phyloP scores from a whole-genome alignment of 345 rosid genomes.

The Sonneratia caseolaris region DNA sequence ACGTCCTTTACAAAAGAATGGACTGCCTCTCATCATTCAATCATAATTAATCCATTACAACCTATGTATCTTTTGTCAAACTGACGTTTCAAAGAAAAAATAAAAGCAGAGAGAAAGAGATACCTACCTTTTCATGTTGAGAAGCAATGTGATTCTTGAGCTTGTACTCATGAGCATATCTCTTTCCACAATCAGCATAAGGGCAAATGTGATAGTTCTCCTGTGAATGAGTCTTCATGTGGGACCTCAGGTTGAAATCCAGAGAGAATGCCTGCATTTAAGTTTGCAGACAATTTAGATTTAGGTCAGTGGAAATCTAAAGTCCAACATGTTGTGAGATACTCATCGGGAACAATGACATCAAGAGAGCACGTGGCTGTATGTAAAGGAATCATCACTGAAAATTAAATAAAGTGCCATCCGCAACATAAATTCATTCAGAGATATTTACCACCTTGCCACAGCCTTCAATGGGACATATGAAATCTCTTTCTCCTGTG shows the following conservation, averaged over 20 bases:
- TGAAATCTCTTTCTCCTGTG: conserved; percentile 75
- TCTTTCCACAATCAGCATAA: conserved; percentile 80
- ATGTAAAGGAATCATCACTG: background rate
- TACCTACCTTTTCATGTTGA: conserved; percentile 74
- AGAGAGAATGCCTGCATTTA: conserved; percentile 79
- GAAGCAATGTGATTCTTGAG: conserved; percentile 74
- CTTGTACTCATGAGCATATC: conserved; percentile 99
- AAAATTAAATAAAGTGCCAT: conserved; percentile 3
- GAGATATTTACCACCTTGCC: conserved; percentile 70
- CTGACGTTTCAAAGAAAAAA: background rate
- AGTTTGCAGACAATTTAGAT: background rate
- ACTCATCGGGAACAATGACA: too few species aligned
- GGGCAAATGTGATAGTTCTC: conserved; percentile 97
- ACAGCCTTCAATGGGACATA: conserved; percentile 95
- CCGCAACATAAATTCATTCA: conserved; percentile 1
- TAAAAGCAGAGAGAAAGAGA: background rate
- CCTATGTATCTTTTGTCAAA: background rate
- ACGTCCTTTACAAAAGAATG: background rate
- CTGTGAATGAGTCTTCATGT: conserved; percentile 98
- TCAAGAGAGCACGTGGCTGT: background rate
- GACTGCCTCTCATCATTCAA: background rate
- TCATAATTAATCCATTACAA: too few species aligned
- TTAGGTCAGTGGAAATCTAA: background rate
- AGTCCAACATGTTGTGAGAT: background rate
- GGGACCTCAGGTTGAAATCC: conserved; percentile 94